Evolutionary conservation across 2,329 filamentous ascomycete species (phyloP).

Genomic region (Aureobasidium leucospermi): DNA sequence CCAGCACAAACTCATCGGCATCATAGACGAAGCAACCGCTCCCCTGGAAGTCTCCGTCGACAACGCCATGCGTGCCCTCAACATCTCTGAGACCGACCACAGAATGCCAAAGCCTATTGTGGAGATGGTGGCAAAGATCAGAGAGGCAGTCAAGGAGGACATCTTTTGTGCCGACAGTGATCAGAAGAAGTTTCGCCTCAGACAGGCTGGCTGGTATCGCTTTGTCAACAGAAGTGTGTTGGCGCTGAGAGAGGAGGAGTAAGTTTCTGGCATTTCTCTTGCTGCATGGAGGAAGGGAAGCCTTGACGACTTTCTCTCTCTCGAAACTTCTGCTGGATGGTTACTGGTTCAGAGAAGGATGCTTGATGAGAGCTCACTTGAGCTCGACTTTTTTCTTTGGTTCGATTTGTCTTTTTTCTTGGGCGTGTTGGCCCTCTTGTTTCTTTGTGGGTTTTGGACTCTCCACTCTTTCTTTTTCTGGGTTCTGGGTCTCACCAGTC

Average conservation of each 20-base stretch:
- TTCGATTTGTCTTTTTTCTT: not conserved
- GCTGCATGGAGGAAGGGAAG: too few relatives aligned
- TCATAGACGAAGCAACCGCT: not conserved
- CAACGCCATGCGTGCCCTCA: not conserved
- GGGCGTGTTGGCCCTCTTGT: not conserved
- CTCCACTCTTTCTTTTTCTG: not conserved
- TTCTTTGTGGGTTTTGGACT: not conserved
- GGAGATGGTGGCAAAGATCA: not conserved
- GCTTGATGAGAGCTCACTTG: not conserved
- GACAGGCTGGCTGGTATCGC: slow-evolving; percentile 8
- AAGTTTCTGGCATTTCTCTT: not conserved
- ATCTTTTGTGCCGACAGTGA: not conserved
- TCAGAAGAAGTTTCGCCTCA: not conserved
- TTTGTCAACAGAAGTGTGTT: slow-evolving; percentile 4
- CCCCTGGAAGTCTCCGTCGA: not conserved
- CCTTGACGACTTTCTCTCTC: too few relatives aligned
- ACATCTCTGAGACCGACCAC: not conserved
- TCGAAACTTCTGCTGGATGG: too few relatives aligned
- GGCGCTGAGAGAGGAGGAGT: slow-evolving; percentile 1
- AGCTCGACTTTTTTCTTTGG: not conserved
- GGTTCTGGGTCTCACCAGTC: too few relatives aligned
- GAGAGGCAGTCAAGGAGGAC: not conserved
- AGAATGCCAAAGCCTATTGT: not conserved
- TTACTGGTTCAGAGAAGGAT: not conserved
- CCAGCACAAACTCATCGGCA: not conserved